These are phyloP conservation scores for Claviceps africana DNA, from an alignment of 2,329 filamentous ascomycete species.

Conservation along the genomic window DNA sequence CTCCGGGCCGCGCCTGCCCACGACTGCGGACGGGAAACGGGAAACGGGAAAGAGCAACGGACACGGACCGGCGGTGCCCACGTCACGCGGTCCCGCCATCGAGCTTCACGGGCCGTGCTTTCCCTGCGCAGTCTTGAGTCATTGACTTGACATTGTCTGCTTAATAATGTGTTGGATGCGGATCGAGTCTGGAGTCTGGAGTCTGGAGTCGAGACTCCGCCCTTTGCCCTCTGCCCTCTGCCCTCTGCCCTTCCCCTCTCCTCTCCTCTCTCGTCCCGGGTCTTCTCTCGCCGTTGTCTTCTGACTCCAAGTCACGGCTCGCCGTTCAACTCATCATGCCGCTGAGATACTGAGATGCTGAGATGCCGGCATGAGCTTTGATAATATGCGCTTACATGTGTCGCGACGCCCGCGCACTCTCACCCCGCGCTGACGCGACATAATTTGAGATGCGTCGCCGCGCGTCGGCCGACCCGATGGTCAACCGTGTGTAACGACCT, in stretches of 20 bases:
- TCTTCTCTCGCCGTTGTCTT: too few relatives aligned
- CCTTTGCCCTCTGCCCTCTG: too few relatives aligned
- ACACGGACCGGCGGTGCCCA: too few relatives aligned
- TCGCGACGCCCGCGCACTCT: not conserved
- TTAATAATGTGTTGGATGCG: too few relatives aligned
- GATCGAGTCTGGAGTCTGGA: too few relatives aligned
- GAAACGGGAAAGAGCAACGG: too few relatives aligned
- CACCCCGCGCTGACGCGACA: not conserved
- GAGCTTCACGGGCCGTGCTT: not conserved
- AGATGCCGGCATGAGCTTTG: not conserved
- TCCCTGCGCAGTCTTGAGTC: not conserved
- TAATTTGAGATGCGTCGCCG: not conserved
- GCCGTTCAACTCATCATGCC: not conserved
- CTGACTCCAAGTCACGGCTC: not conserved
- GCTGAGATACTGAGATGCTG: too few relatives aligned
- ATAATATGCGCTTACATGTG: not conserved
- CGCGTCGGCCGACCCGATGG: not conserved
- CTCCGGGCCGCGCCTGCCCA: too few relatives aligned
- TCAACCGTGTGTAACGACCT: not conserved
- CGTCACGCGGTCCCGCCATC: not conserved
- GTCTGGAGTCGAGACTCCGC: too few relatives aligned
- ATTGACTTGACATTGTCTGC: not conserved
- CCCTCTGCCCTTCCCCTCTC: too few relatives aligned
- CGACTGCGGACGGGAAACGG: too few relatives aligned
- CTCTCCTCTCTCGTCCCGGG: too few relatives aligned